phyloP scores from a whole-genome alignment of 2,329 filamentous ascomycete species.

The Fusarium subglutinans region DNA sequence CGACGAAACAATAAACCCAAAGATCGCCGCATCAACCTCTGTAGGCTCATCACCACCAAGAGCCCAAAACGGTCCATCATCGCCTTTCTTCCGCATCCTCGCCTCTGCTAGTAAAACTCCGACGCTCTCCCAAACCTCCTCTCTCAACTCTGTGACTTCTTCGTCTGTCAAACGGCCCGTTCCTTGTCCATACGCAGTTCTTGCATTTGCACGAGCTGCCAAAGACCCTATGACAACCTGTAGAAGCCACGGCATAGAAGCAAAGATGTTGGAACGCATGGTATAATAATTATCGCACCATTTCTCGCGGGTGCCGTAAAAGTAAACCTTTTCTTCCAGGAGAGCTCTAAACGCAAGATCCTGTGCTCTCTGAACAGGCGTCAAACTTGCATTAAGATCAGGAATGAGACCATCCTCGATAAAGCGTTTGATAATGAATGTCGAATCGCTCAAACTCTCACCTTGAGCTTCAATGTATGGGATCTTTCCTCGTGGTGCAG shows the following conservation, averaged over 20 bases:
- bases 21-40: constrained; percentile 66
- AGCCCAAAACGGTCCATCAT: constrained; percentile 63
- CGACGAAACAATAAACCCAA: constrained; percentile 64
- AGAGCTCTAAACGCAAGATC: constrained; percentile 64
- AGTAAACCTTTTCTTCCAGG: constrained; percentile 69
- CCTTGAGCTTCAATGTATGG: constrained; percentile 60
- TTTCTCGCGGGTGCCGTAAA: constrained; percentile 63
- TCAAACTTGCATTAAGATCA: constrained; percentile 59
- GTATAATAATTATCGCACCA: constrained; percentile 68
- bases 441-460: constrained; percentile 59
- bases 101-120: constrained; percentile 54
- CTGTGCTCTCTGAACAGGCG: constrained; percentile 50
- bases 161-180: constrained; percentile 59
- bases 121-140: constrained; percentile 64
- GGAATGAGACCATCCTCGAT: constrained; percentile 50
- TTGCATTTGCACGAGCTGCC: constrained; percentile 53
- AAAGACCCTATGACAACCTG: constrained; percentile 62
- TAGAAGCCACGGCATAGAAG: constrained; percentile 60
- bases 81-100: constrained; percentile 26
- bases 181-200: constrained; percentile 65
- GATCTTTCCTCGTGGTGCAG: constrained; percentile 66
- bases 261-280: constrained; percentile 64
- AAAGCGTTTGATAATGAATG: constrained; percentile 62
- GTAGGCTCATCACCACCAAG: constrained; percentile 62
- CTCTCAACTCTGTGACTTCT: constrained; percentile 57